phyloP scores from a whole-genome alignment of 169 alveolate genomes.

The Eimeria praecox region DNA sequence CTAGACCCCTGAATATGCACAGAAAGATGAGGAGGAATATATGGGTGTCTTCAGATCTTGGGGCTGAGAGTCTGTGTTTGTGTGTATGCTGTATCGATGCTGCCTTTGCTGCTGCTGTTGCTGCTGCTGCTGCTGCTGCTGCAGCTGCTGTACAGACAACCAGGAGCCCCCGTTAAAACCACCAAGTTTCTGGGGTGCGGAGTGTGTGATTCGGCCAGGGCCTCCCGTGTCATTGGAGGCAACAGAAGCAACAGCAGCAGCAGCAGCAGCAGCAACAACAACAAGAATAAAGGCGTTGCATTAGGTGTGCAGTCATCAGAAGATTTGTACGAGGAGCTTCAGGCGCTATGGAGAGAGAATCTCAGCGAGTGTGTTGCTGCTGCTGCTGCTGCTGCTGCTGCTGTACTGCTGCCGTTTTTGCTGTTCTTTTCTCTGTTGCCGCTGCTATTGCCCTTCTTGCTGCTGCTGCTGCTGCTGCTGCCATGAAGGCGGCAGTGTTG shows the following conservation, averaged over 20 bases:
- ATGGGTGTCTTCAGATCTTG: not conserved
- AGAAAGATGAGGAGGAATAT: not conserved
- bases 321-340: conserved; percentile 33
- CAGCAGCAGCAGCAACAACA: conserved; percentile 40
- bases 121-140: conserved; percentile 22
- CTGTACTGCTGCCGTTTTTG: not conserved
- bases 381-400: not conserved
- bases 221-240: conserved; percentile 58
- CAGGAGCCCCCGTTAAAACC: conserved; percentile 64
- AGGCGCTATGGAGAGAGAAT: conserved; percentile 55
- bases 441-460: not conserved
- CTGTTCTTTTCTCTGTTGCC: not conserved
- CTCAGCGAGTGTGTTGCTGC: conserved; percentile 40
- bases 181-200: conserved; percentile 72
- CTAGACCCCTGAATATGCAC: not conserved
- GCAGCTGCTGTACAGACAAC: conserved; percentile 68
- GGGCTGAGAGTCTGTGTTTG: not conserved
- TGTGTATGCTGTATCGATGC: not conserved
- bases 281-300: not conserved
- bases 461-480: conserved; percentile 5
- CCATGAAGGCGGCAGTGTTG: not conserved
- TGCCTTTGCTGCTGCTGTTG: not conserved
- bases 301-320: conserved; percentile 37
- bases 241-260: conserved; percentile 39
- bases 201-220: conserved; percentile 57